Evolutionary conservation across 306 rosid genomes (phyloP).

Genomic region (Casuarina equisetifolia): DNA sequence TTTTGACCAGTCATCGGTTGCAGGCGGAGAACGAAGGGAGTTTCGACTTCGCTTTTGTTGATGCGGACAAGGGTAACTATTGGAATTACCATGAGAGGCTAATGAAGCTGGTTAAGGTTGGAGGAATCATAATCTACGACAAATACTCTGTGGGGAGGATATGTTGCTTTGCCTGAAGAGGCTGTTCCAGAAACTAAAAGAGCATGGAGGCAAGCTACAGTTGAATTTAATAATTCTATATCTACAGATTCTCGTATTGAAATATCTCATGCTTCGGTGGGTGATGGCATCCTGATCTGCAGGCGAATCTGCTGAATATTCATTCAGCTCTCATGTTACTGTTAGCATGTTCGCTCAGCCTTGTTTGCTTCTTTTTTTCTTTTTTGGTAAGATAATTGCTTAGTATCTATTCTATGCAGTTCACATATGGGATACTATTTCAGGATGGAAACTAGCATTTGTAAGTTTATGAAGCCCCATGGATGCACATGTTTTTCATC

Average conservation of each 20-base stretch:
- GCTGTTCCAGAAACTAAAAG: not conserved
- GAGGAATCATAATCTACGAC: constrained; percentile 59
- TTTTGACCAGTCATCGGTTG: not conserved
- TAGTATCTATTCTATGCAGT: too few relatives aligned
- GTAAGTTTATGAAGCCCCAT: too few relatives aligned
- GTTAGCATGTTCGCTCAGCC: too few relatives aligned
- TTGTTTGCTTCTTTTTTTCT: too few relatives aligned
- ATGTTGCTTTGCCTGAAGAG: constrained; percentile 39
- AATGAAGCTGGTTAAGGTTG: constrained; percentile 48
- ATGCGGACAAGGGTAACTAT: constrained; percentile 43
- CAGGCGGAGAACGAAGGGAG: constrained; percentile 43
- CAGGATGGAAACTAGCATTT: too few relatives aligned
- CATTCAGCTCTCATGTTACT: too few relatives aligned
- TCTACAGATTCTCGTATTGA: constrained; percentile 48
- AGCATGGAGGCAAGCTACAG: not conserved
- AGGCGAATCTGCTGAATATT: constrained; percentile 26
- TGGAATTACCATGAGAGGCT: constrained; percentile 49
- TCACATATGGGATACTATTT: too few relatives aligned
- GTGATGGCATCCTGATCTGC: constrained; percentile 56
- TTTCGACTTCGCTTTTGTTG: constrained; percentile 64
- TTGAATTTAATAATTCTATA: constrained; percentile 35
- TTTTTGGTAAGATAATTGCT: too few relatives aligned
- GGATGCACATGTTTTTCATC: too few relatives aligned
- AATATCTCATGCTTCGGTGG: constrained; percentile 37
- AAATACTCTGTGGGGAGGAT: constrained; percentile 63